Percentiles rank a stretch among this genome's conserved stretches.
These are phyloP conservation scores for Takakia lepidozioides DNA, from an alignment of 225 moss, liverwort and hornwort species.

Conservation along the genomic window DNA sequence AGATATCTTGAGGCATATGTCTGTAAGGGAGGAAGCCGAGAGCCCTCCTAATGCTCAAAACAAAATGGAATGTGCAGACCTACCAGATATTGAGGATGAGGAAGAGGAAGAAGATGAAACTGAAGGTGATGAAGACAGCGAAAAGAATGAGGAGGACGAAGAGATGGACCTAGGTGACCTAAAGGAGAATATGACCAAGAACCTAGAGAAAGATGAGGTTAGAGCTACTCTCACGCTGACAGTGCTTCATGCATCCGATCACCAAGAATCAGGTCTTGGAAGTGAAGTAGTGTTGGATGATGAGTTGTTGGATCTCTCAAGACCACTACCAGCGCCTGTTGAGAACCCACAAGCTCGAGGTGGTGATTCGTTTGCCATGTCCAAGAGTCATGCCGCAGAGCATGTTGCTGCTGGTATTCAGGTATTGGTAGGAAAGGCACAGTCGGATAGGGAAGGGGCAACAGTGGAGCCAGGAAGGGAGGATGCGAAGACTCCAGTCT, in stretches of 20 bases:
- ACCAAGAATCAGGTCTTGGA: too few relatives aligned
- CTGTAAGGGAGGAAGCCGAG: too few relatives aligned
- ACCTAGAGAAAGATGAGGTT: too few relatives aligned
- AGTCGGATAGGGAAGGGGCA: too few relatives aligned
- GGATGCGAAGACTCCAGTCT: neutral
- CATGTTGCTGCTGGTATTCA: neutral
- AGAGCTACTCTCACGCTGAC: too few relatives aligned
- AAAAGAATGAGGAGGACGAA: conserved; percentile 22
- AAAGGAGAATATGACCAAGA: too few relatives aligned
- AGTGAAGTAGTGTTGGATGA: neutral
- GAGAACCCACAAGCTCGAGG: neutral
- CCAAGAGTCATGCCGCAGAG: too few relatives aligned
- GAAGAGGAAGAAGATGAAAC: conserved; percentile 9
- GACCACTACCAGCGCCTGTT: neutral
- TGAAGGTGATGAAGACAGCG: conserved; percentile 30
- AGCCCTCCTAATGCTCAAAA: too few relatives aligned
- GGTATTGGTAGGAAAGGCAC: conserved; percentile 1
- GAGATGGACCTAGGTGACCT: conserved; percentile 10
- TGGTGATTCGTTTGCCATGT: too few relatives aligned
- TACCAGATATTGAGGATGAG: conserved; percentile 2
- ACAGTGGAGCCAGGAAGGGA: neutral
- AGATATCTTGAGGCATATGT: too few relatives aligned
- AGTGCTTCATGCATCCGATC: too few relatives aligned
- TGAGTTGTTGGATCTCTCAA: neutral
- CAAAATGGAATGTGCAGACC: too few relatives aligned